These are phyloP conservation scores for Waltergamsia citrina DNA, from an alignment of 2,329 filamentous ascomycete species.

Conservation along the genomic window DNA sequence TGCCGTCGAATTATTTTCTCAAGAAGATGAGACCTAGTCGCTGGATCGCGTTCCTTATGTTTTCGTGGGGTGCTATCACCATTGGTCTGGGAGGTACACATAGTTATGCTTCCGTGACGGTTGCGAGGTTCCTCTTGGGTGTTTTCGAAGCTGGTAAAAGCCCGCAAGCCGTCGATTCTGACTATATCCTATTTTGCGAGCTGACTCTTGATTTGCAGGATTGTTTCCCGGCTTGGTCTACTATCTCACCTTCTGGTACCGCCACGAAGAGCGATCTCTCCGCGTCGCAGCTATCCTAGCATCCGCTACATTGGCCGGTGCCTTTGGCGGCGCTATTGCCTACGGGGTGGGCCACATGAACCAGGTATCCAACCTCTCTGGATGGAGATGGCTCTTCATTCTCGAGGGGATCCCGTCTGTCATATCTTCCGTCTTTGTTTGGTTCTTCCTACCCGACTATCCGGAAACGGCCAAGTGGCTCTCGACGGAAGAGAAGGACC, in stretches of 20 bases:
- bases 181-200: neutral
- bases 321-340: constrained; percentile 61
- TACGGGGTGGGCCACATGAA: constrained; percentile 64
- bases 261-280: constrained; percentile 56
- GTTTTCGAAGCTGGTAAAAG: constrained; percentile 64
- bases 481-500: constrained; percentile 42
- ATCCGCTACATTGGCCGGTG: constrained; percentile 56
- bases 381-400: constrained; percentile 56
- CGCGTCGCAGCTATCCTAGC: constrained; percentile 58
- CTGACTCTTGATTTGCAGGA: constrained; percentile 7
- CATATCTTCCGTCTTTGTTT: constrained; percentile 47
- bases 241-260: constrained; percentile 67
- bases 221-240: constrained; percentile 35
- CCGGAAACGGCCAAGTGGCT: constrained; percentile 57
- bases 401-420: constrained; percentile 55
- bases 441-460: constrained; percentile 58
- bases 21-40: constrained; percentile 53
- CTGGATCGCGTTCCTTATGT: constrained; percentile 58
- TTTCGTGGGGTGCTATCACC: constrained; percentile 58
- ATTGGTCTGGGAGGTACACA: constrained; percentile 56
- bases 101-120: constrained; percentile 53
- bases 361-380: constrained; percentile 44
- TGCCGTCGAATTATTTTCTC: constrained; percentile 57
- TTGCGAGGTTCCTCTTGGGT: constrained; percentile 58
- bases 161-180: constrained; percentile 42